Evolutionary conservation across 257 asterid species (phyloP).

Genomic region (Echium plantagineum): DNA sequence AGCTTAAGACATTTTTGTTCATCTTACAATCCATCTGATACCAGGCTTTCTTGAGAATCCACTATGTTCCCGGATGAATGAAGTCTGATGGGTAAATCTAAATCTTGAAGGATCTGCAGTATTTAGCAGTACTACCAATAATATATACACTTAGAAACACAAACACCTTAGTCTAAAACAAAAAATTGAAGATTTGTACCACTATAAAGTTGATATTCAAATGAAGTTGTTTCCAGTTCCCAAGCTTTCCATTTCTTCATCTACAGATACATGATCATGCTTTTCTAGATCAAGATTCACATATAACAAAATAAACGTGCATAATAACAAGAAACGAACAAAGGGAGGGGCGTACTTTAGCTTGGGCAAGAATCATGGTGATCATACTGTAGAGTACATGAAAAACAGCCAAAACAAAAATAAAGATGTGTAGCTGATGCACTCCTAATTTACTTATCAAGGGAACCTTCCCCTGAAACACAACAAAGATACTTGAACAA

Average conservation of each 20-base stretch:
- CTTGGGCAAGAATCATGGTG: conserved; percentile 16
- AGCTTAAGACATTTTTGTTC: neutral
- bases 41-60: conserved; percentile 18
- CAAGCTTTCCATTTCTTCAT: conserved; percentile 21
- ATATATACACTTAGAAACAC: no score
- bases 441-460: conserved; percentile 13
- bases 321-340: neutral
- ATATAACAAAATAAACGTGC: neutral
- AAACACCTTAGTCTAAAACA: no score
- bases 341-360: conserved; percentile 10
- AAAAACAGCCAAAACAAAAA: conserved; percentile 22
- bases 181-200: conserved; percentile 2
- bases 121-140: no score
- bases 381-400: conserved; percentile 22
- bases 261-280: neutral
- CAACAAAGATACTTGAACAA: neutral
- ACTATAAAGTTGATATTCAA: conserved; percentile 14
- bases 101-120: conserved; percentile 20
- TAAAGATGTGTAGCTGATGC: conserved; percentile 24
- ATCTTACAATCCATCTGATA: conserved; percentile 19
- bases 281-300: neutral
- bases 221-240: conserved; percentile 19
- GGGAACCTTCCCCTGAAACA: conserved; percentile 12
- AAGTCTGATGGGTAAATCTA: conserved; percentile 15
- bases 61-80: conserved; percentile 12